Evolutionary conservation across 2,329 filamentous ascomycete genomes (phyloP).

Genomic region (Sporothrix mexicana): DNA sequence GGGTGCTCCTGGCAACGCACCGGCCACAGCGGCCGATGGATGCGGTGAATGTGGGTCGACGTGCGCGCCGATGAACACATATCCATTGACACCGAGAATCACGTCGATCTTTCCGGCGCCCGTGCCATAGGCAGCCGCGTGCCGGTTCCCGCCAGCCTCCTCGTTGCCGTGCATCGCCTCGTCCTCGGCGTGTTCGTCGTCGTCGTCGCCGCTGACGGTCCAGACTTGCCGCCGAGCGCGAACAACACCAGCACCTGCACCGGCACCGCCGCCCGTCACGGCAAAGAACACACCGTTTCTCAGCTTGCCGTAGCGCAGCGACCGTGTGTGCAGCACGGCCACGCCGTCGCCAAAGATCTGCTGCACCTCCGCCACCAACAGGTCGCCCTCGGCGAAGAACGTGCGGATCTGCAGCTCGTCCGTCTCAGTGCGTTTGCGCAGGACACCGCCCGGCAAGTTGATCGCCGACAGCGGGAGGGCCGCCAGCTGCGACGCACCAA

Average conservation of each 20-base stretch:
- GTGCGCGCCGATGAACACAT: conserved; percentile 75
- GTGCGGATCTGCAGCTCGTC: conserved; percentile 96
- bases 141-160: background rate
- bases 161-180: conserved; percentile 69
- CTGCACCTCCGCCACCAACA: conserved; percentile 95
- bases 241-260: conserved; percentile 85
- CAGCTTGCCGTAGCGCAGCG: conserved; percentile 92
- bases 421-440: conserved; percentile 88
- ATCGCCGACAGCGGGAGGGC: conserved; percentile 85
- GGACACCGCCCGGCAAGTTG: conserved; percentile 91
- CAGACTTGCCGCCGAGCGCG: conserved; percentile 85
- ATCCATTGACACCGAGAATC: conserved; percentile 92
- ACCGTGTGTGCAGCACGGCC: conserved; percentile 86
- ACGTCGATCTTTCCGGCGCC: conserved; percentile 76
- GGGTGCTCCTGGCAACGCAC: conserved; percentile 54
- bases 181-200: conserved; percentile 74
- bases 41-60: conserved; percentile 48
- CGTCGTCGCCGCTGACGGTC: conserved; percentile 66
- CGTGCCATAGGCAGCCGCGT: conserved; percentile 33
- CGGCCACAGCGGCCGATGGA: conserved; percentile 56
- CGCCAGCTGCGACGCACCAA: conserved; percentile 85
- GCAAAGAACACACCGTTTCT: conserved; percentile 89
- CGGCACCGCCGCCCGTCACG: conserved; percentile 80
- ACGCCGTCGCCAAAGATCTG: conserved; percentile 83
- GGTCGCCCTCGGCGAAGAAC: conserved; percentile 96